Base-by-base conservation (phyloP, 495 filamentous ascomycete species). In the Chaetomidium leptoderma region DNA sequence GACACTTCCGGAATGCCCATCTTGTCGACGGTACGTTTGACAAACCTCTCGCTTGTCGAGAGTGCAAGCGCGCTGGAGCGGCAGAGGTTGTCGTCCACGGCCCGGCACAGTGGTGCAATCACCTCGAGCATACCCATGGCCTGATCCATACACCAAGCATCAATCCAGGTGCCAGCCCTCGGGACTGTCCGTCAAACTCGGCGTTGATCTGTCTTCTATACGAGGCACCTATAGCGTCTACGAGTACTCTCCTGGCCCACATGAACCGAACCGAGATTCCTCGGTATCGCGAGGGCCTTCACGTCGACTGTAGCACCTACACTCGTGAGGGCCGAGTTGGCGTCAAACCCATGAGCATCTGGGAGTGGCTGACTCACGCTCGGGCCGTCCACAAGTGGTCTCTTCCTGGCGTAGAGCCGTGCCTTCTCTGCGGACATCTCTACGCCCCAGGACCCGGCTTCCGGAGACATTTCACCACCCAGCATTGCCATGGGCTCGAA, bases 241-340 rank as follows among this genome's bases (percentile, higher is more conserved):
- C 17, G 24, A 51, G 33, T 17, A 51, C 46, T 58, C 46, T 58
- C 44, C 46, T 58, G 35, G 45, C 43, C 45, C 30, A 58, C 30
- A 58, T 58, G 43, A 58, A 58, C 27, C 46, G 46, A 24, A 58
- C 36, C 37, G 55, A 58, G 47, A 58, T 58, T 50, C 37, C 37
- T 58, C 46, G 46, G 55, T 58, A 39, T 51, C 16, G 46, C 51
- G 44, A 58, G 55, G 17, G 24, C 55, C 43, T 47, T 44, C 14
- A 14, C 26, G 36, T 58, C 37, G 13, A 35, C 45, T 58, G 21
- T 58, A 16, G 45, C 37, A 32, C 55, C 45, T 58, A 36, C 45
- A 51, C 55, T 58, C 43, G 46, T 51, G 30, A 58, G n/a, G 55
- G 55, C 55, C 46, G 30, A 43, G 55, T 51, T 51, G 30, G 39